Conservation (phyloP, 2,329 filamentous ascomycete species). For the Ophiostoma triangulosporum region DNA sequence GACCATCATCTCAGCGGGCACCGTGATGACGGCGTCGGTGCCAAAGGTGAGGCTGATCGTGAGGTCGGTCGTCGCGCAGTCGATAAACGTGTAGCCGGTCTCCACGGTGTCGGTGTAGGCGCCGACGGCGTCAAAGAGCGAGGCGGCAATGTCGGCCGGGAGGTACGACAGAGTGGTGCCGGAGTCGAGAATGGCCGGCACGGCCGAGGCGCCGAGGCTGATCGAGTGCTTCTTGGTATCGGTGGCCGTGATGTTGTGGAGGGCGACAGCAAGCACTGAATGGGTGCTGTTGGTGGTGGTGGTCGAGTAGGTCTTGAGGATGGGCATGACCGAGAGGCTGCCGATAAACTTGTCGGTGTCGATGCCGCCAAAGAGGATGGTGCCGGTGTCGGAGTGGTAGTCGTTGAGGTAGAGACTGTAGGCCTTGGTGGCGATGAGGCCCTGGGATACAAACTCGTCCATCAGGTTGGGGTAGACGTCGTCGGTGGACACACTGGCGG, state of each 20-base stretch:
- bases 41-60: conserved; percentile 23
- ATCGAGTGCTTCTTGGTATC: conserved; percentile 5
- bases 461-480: conserved; percentile 44
- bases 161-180: conserved; percentile 53
- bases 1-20: conserved; percentile 26
- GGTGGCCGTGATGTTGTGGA: conserved; percentile 23
- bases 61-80: conserved; percentile 22
- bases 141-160: conserved; percentile 33
- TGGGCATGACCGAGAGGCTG: conserved; percentile 38
- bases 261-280: conserved; percentile 26
- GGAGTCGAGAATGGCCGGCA: conserved; percentile 50
- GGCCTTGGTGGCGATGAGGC: conserved; percentile 46
- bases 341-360: conserved; percentile 54
- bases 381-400: conserved; percentile 42
- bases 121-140: conserved; percentile 25
- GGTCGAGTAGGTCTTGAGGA: conserved; percentile 28
- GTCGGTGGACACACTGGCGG: conserved; percentile 32
- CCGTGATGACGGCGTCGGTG: conserved; percentile 15
- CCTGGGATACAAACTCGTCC: conserved; percentile 47
- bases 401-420: conserved; percentile 55
- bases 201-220: conserved; percentile 8
- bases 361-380: conserved; percentile 55
- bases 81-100: conserved; percentile 27
- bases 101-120: conserved; percentile 24
- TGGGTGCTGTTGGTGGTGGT: conserved; percentile 26